These are phyloP conservation scores for Nicotiana paniculata DNA, from an alignment of 257 asterid species.

Conservation along the genomic window DNA sequence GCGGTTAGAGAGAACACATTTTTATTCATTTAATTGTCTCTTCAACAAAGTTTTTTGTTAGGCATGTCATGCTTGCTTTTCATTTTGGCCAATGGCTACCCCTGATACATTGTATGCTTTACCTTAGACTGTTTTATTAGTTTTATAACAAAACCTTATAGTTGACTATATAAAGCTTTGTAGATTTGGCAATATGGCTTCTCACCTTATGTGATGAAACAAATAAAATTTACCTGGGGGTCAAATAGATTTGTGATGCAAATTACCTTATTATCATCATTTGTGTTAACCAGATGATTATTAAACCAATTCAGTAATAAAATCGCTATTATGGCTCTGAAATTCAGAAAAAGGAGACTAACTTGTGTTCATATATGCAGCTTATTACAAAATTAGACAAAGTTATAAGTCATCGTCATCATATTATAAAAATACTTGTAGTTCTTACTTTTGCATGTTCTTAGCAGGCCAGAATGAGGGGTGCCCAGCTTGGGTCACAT, in stretches of 20 bases:
- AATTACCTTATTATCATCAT: not conserved
- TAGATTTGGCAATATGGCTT: not conserved
- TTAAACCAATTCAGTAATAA: not conserved
- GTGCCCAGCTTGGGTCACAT: slow-evolving; percentile 45
- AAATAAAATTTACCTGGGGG: not conserved
- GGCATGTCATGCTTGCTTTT: not conserved
- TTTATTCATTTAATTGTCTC: too few species aligned
- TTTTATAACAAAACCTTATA: not conserved
- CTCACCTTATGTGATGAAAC: not conserved
- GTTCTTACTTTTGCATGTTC: not conserved
- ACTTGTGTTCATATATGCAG: not conserved
- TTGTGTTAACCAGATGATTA: not conserved
- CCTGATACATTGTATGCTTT: not conserved
- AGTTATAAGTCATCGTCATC: not conserved
- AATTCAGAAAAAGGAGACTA: not conserved
- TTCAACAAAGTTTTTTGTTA: not conserved
- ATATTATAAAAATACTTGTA: not conserved
- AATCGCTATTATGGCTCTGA: too few species aligned
- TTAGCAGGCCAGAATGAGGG: slow-evolving; percentile 55
- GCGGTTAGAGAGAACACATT: too few species aligned
- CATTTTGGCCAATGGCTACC: not conserved
- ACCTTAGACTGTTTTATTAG: not conserved
- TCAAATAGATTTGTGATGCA: not conserved
- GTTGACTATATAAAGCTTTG: not conserved
- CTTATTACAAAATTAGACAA: not conserved